phyloP scores from a whole-genome alignment of 2,329 filamentous ascomycete species.

The Epichloe gansuensis region DNA sequence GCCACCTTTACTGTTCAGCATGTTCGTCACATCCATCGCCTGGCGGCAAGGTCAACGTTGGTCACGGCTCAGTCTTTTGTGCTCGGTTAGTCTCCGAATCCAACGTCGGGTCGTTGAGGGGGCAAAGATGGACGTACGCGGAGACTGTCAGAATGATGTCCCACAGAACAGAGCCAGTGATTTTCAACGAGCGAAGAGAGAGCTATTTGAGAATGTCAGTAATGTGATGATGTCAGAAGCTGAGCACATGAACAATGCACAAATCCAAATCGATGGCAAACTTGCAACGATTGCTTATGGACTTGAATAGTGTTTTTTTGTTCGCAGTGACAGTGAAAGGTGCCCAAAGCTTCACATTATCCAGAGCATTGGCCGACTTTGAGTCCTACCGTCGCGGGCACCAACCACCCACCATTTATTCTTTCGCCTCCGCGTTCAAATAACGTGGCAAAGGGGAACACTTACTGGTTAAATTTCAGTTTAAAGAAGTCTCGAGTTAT shows the following conservation, averaged over 20 bases:
- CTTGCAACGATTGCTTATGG: background rate
- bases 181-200: background rate
- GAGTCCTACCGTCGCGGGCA: background rate
- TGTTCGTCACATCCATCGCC: constrained; percentile 41
- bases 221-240: background rate
- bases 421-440: background rate
- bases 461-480: background rate
- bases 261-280: background rate
- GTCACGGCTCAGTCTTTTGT: constrained; percentile 23
- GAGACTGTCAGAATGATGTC: constrained; percentile 10
- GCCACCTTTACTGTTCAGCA: constrained; percentile 37
- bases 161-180: constrained; percentile 13
- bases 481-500: background rate
- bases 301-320: background rate
- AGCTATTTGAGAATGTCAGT: constrained; percentile 3
- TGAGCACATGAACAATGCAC: background rate
- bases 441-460: background rate
- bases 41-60: constrained; percentile 33
- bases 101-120: background rate
- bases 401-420: background rate
- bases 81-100: constrained; percentile 2
- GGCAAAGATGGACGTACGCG: constrained; percentile 2
- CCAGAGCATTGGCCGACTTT: constrained; percentile 1
- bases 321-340: background rate
- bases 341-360: background rate